Conservation (phyloP, 2,329 filamentous ascomycete genomes). For the Penicillium sp. region DNA sequence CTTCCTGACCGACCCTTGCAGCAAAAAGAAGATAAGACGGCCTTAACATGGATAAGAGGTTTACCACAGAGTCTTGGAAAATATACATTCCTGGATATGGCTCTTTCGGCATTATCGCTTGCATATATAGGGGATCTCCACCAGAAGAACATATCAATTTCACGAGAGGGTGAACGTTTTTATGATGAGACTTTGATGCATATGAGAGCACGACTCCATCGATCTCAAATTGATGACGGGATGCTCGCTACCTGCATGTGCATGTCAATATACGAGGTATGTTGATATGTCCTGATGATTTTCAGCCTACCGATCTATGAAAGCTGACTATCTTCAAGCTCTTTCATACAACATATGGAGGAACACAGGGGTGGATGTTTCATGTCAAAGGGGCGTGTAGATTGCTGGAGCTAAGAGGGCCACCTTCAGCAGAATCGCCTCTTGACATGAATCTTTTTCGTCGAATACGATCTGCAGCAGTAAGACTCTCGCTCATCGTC, state of each 20-base stretch:
- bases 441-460: constrained; percentile 15
- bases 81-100: constrained; percentile 9
- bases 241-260: constrained; percentile 12
- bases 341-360: constrained; percentile 9
- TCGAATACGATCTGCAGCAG: constrained; percentile 14
- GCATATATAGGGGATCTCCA: constrained; percentile 13
- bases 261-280: constrained; percentile 14
- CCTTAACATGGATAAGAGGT: constrained; percentile 12
- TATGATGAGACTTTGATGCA: constrained; percentile 8
- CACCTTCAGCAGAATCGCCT: constrained; percentile 8
- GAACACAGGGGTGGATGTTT: constrained; percentile 15
- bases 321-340: constrained; percentile 1
- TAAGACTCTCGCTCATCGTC: neutral
- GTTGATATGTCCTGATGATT: neutral
- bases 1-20: constrained; percentile 5
- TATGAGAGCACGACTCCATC: constrained; percentile 8
- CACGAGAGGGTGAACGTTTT: constrained; percentile 9
- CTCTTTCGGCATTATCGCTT: constrained; percentile 12
- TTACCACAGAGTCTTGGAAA: constrained; percentile 9
- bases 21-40: constrained; percentile 6
- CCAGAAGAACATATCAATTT: constrained; percentile 2
- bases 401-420: constrained; percentile 11
- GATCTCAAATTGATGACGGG: constrained; percentile 10
- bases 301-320: neutral
- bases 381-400: constrained; percentile 14